A percentile compares a stretch with the other conserved stretches of the same genome.
Conservation (phyloP, 2,329 filamentous ascomycete species). For the Penicillium frequentans region DNA sequence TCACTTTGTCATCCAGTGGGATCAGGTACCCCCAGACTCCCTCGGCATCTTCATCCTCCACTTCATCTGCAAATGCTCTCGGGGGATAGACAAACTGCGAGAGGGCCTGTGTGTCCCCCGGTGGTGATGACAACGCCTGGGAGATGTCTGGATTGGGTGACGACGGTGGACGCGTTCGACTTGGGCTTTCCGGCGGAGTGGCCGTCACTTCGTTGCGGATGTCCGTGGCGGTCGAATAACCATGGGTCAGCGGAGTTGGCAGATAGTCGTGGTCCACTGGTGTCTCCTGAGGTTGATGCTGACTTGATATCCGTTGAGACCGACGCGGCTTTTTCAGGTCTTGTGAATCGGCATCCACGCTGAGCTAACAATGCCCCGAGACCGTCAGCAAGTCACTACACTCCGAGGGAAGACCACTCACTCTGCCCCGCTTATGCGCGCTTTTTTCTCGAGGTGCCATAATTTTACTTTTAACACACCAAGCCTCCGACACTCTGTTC, state of each 20-base stretch:
- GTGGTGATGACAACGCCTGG: conserved; percentile 60
- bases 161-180: conserved; percentile 50
- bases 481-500: conserved; percentile 1
- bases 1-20: conserved; percentile 71
- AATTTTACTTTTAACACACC: conserved; percentile 7
- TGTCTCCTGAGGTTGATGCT: conserved; percentile 55
- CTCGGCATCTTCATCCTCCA: conserved; percentile 78
- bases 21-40: conserved; percentile 96
- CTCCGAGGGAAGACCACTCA: conserved; percentile 47
- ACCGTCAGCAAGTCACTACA: neutral
- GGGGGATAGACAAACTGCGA: conserved; percentile 79
- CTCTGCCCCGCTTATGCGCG: conserved; percentile 79
- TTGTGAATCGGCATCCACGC: conserved; percentile 59
- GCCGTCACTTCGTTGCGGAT: conserved; percentile 68
- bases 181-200: conserved; percentile 65
- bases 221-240: conserved; percentile 63
- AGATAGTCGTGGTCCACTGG: conserved; percentile 68
- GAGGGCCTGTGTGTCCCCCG: conserved; percentile 73
- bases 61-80: conserved; percentile 72
- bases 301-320: conserved; percentile 68
- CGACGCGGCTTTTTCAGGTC: conserved; percentile 83
- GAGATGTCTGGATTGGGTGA: conserved; percentile 40
- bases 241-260: conserved; percentile 76
- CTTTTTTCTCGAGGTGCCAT: conserved; percentile 67
- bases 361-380: conserved; percentile 54